These are phyloP conservation scores for Eucalyptus cloeziana DNA, from an alignment of 345 rosid species.

Conservation along the genomic window DNA sequence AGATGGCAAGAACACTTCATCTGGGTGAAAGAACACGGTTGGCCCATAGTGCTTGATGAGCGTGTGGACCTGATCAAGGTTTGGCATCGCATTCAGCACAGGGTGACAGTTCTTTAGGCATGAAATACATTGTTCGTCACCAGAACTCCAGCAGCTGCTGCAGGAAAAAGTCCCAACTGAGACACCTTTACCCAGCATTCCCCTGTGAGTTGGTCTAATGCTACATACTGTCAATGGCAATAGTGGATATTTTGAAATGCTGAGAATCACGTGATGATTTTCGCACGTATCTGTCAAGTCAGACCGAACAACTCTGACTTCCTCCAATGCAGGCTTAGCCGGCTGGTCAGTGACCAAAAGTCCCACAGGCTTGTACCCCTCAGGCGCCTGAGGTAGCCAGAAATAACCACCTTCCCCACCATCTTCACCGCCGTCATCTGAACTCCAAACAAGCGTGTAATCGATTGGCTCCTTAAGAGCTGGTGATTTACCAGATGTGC, in stretches of 20 bases:
- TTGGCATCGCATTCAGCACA: constrained; percentile 64
- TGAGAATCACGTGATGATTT: constrained; percentile 18
- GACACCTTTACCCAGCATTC: constrained; percentile 59
- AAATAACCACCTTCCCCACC: constrained; percentile 37
- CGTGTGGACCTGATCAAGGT: constrained; percentile 49
- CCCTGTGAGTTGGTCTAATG: constrained; percentile 51
- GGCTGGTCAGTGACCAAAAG: constrained; percentile 47
- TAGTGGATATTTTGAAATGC: constrained; percentile 18
- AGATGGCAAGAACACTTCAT: constrained; percentile 56
- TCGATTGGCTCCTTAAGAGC: constrained; percentile 60
- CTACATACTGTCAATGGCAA: constrained; percentile 52
- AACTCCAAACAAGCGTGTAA: constrained; percentile 59
- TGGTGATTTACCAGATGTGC: constrained; percentile 1
- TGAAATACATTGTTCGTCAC: constrained; percentile 19
- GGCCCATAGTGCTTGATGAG: constrained; percentile 68
- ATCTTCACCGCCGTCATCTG: constrained; percentile 29
- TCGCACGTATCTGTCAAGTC: constrained; percentile 69
- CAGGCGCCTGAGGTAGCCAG: constrained; percentile 75
- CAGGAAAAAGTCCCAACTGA: constrained; percentile 71
- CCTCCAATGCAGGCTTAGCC: constrained; percentile 46
- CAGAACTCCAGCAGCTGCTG: constrained; percentile 18
- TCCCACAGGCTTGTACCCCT: constrained; percentile 63
- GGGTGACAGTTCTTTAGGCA: constrained; percentile 61
- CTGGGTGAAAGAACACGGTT: constrained; percentile 52
- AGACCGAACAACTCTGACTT: constrained; percentile 65